Conservation (phyloP, 202 grass and related monocot genomes). For the Alloteropsis angusta region DNA sequence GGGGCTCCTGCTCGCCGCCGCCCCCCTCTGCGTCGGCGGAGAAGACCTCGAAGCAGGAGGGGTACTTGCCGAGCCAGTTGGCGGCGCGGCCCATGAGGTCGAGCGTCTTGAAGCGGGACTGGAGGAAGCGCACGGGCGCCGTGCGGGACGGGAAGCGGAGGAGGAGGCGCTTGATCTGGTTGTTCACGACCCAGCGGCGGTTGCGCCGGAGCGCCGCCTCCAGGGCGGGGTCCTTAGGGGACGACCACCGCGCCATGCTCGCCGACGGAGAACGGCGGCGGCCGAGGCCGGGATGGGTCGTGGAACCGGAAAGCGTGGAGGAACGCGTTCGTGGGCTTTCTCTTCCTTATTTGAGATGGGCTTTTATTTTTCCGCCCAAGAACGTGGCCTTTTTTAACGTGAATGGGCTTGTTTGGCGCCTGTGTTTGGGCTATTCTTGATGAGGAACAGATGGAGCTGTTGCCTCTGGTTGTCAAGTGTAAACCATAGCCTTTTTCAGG, state of each 20-base stretch:
- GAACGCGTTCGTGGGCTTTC: neutral
- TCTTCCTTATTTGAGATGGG: too few species aligned
- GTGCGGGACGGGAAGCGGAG: conserved; percentile 59
- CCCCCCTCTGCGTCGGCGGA: neutral
- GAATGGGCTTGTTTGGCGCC: too few species aligned
- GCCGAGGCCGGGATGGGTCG: neutral
- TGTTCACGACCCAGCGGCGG: conserved; percentile 88
- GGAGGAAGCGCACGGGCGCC: conserved; percentile 63
- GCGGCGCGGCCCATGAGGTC: conserved; percentile 72
- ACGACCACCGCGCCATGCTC: conserved; percentile 61
- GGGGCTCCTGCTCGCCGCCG: conserved; percentile 28
- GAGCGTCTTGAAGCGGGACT: conserved; percentile 69
- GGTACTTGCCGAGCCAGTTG: conserved; percentile 94
- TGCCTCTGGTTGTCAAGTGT: too few species aligned
- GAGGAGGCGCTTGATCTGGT: conserved; percentile 87
- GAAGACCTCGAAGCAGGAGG: conserved; percentile 72
- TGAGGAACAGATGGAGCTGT: too few species aligned
- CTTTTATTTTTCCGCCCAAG: too few species aligned
- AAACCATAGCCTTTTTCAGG: too few species aligned
- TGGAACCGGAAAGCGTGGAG: neutral
- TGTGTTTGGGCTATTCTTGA: too few species aligned
- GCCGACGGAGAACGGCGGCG: conserved; percentile 1
- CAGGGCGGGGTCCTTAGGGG: conserved; percentile 61
- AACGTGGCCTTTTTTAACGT: too few species aligned
- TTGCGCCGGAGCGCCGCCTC: conserved; percentile 65